Conservation (phyloP, 2,329 filamentous ascomycete species). For the Pseudocercospora fuligena region DNA sequence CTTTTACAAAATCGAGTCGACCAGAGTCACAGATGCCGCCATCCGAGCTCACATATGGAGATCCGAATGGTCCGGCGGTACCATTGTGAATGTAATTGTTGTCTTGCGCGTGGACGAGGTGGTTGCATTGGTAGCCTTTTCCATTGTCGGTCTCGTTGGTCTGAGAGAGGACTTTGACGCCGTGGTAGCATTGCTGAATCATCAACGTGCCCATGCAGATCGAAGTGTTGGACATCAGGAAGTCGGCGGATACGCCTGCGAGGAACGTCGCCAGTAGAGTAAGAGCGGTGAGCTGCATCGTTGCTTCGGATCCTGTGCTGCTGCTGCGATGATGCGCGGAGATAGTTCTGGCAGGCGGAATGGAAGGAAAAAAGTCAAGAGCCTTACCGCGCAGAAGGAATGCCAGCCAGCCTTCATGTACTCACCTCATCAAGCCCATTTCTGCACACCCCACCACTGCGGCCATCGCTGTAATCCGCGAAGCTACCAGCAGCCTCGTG, state of each 20-base stretch:
- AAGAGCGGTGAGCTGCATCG: background rate
- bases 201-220: constrained; percentile 31
- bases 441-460: background rate
- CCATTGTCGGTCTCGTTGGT: constrained; percentile 12
- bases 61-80: constrained; percentile 23
- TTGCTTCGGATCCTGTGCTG: background rate
- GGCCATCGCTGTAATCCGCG: background rate
- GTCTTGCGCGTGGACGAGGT: constrained; percentile 30
- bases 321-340: background rate
- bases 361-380: background rate
- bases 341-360: background rate
- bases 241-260: constrained; percentile 26
- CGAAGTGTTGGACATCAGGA: constrained; percentile 31
- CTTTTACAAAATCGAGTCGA: constrained; percentile 25
- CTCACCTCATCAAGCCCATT: background rate
- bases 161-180: constrained; percentile 27
- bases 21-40: constrained; percentile 26
- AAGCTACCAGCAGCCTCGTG: constrained; percentile 12
- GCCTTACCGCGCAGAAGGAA: constrained; percentile 3
- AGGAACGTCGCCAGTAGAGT: constrained; percentile 7
- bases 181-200: constrained; percentile 24
- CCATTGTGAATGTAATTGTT: constrained; percentile 29
- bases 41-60: constrained; percentile 11
- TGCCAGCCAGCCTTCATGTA: constrained; percentile 10
- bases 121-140: constrained; percentile 25